Percentiles rank a stretch among this genome's conserved stretches.
These are phyloP conservation scores for Calvatia gigantea DNA, from an alignment of 768 basidiomycete species.

Conservation along the genomic window DNA sequence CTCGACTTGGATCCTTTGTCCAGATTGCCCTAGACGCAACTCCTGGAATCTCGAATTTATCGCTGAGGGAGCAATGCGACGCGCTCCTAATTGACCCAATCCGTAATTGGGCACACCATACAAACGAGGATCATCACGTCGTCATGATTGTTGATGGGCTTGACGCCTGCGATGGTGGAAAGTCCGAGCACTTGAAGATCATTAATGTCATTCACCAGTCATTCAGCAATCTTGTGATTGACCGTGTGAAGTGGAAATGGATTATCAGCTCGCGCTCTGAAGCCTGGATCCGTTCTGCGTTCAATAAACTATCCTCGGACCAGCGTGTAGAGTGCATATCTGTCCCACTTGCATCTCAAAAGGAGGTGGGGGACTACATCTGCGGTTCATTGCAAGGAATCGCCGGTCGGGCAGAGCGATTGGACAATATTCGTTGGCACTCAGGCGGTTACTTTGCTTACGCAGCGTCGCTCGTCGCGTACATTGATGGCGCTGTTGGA, in stretches of 20 bases:
- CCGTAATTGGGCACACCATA: not conserved
- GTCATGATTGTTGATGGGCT: constrained; percentile 1
- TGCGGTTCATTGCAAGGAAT: not conserved
- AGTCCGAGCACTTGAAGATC: not conserved
- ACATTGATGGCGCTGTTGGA: not conserved
- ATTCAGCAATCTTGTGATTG: not conserved
- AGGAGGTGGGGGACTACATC: not conserved
- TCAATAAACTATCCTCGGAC: not conserved
- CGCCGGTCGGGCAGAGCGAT: no score
- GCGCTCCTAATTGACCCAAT: not conserved
- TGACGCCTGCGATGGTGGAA: not conserved
- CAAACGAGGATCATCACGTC: not conserved
- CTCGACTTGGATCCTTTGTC: not conserved
- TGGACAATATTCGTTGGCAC: not conserved
- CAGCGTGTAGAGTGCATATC: not conserved
- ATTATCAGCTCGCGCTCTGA: not conserved
- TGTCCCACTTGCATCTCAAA: not conserved
- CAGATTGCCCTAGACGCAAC: not conserved
- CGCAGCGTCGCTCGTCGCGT: not conserved
- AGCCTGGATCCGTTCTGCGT: constrained; percentile 1
- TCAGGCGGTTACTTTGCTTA: not conserved
- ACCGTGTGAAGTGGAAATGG: not conserved
- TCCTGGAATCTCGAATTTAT: not conserved
- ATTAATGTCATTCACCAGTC: not conserved
- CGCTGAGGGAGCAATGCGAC: not conserved